Conservation (phyloP, 495 filamentous ascomycete genomes). For the Aspergillus homomorphus region DNA sequence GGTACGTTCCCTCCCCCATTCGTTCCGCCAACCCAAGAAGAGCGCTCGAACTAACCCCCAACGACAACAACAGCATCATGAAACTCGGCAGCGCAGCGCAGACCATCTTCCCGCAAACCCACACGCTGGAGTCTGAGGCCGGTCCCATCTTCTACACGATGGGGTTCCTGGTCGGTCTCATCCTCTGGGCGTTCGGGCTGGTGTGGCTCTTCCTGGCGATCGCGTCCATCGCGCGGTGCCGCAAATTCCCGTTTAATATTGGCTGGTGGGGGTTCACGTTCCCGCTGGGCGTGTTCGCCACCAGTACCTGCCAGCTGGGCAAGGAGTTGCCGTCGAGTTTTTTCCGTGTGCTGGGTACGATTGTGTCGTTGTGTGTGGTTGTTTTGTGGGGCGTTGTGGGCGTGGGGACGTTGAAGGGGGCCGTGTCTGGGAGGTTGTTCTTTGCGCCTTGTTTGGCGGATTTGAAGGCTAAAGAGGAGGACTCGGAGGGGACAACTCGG, state of each 20-base stretch:
- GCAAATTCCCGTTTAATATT: constrained; percentile 61
- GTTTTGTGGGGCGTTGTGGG: constrained; percentile 52
- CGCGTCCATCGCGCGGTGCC: constrained; percentile 29
- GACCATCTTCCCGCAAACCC: constrained; percentile 47
- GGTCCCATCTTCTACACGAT: constrained; percentile 53
- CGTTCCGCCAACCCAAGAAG: background rate
- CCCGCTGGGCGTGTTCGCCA: constrained; percentile 55
- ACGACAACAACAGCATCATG: constrained; percentile 36
- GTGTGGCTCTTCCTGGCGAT: constrained; percentile 62
- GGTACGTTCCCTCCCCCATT: constrained; percentile 15
- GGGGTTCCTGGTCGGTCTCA: constrained; percentile 49
- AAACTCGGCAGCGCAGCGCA: constrained; percentile 52
- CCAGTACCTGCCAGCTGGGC: constrained; percentile 47
- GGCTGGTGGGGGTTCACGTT: constrained; percentile 70
- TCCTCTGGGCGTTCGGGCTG: constrained; percentile 60
- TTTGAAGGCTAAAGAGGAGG: constrained; percentile 25
- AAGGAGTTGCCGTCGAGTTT: constrained; percentile 50
- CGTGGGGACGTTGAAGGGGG: constrained; percentile 40
- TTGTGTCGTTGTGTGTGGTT: constrained; percentile 46
- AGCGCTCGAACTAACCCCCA: no score
- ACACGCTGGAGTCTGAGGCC: constrained; percentile 38
- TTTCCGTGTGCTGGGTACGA: constrained; percentile 51
- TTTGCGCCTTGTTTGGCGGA: constrained; percentile 52
- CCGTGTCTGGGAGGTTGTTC: constrained; percentile 46
- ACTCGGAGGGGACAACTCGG: no score